A percentile compares a stretch with the other conserved stretches of the same genome.
phyloP scores from a whole-genome alignment of 768 basidiomycete genomes.

The Kwoniella botswanensis region DNA sequence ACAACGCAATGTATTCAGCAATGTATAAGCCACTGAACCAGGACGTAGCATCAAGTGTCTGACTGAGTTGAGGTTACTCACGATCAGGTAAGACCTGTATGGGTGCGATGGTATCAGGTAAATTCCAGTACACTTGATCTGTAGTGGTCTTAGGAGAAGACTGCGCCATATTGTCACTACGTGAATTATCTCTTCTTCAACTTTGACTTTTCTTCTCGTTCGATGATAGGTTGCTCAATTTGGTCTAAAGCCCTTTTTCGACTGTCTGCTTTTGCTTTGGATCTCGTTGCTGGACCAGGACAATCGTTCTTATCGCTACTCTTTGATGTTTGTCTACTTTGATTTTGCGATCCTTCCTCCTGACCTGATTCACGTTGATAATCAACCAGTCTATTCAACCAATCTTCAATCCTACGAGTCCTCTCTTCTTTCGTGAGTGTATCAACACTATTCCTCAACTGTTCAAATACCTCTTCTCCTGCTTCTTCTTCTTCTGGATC shows the following conservation, averaged over 20 bases:
- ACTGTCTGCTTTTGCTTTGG: background rate
- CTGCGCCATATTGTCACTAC: background rate
- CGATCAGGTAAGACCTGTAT: slow-evolving; percentile 36
- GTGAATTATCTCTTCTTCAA: too few relatives aligned
- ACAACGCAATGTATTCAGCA: background rate
- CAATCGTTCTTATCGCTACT: background rate
- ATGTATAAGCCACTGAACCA: too few relatives aligned
- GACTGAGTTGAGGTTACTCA: slow-evolving; percentile 10
- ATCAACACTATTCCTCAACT: background rate
- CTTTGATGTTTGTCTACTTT: background rate
- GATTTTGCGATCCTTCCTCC: background rate
- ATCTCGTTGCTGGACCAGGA: background rate
- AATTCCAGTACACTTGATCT: slow-evolving; percentile 17
- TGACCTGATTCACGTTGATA: background rate
- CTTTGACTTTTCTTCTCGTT: too few relatives aligned
- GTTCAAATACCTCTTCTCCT: background rate
- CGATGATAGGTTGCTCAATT: too few relatives aligned
- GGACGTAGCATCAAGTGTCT: too few relatives aligned
- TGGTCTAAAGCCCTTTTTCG: too few relatives aligned
- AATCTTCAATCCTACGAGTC: background rate
- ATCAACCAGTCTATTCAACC: background rate
- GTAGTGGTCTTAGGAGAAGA: background rate
- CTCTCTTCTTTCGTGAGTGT: background rate
- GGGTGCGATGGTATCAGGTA: slow-evolving; percentile 13
- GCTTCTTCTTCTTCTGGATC: background rate